phyloP scores from a whole-genome alignment of 176 grass and related monocot genomes.

The Sorghum bicolor region DNA sequence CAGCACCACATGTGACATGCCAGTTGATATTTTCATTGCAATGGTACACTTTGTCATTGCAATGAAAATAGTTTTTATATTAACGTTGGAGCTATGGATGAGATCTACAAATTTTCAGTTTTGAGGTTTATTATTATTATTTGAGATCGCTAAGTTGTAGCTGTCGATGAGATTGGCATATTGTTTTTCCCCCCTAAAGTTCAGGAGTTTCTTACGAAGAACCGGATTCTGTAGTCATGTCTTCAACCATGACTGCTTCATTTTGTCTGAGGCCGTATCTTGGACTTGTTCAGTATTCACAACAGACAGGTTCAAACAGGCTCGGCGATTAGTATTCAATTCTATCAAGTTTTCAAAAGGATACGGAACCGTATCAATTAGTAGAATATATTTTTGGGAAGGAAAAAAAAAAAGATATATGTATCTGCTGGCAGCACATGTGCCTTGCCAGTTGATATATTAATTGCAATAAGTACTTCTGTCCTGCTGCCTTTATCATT shows the following conservation, averaged over 20 bases:
- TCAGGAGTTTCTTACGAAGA: background rate
- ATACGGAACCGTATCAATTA: background rate
- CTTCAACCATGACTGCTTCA: background rate
- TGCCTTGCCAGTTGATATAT: background rate
- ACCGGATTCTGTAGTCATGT: background rate
- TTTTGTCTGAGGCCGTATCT: constrained; percentile 5
- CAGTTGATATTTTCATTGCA: background rate
- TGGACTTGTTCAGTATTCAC: background rate
- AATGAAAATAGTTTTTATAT: too few species aligned
- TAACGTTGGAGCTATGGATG: too few species aligned
- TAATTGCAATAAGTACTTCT: too few species aligned
- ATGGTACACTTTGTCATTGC: too few species aligned
- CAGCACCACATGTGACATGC: background rate
- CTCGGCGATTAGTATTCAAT: background rate
- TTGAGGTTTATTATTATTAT: too few species aligned
- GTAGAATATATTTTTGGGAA: background rate
- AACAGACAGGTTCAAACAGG: background rate
- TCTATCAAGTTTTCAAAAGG: background rate
- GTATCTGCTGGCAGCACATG: background rate
- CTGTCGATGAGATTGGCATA: too few species aligned
- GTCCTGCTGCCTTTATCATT: background rate
- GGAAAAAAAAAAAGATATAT: background rate
- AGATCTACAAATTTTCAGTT: too few species aligned
- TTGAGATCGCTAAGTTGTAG: too few species aligned
- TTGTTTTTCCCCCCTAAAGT: background rate